Conservation (phyloP, 2,329 filamentous ascomycete species). For the Fusarium sublunatum region DNA sequence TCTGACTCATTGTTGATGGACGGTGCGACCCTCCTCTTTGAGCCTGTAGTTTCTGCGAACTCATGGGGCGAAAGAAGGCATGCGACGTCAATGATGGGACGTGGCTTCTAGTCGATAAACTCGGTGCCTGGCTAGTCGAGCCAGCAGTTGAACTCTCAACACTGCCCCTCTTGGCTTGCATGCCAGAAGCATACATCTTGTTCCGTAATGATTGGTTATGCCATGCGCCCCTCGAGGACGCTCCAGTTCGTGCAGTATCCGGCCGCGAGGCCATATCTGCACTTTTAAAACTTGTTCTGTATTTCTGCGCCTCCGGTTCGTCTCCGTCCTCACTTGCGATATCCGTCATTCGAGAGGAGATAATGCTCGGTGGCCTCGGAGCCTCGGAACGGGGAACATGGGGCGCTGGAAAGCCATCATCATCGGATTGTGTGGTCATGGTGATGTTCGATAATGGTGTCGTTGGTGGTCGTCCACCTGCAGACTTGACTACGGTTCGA, state of each 20-base stretch:
- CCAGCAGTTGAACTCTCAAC: constrained; percentile 59
- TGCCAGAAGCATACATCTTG: constrained; percentile 55
- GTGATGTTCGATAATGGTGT: constrained; percentile 30
- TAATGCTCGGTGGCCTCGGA: constrained; percentile 70
- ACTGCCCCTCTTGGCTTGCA: constrained; percentile 59
- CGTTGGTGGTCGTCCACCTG: constrained; percentile 26
- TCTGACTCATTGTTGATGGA: constrained; percentile 56
- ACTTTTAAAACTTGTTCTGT: constrained; percentile 49
- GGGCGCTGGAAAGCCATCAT: constrained; percentile 54
- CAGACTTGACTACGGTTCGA: constrained; percentile 26
- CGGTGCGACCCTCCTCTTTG: constrained; percentile 74
- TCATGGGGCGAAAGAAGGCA: constrained; percentile 97
- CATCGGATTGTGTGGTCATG: constrained; percentile 57
- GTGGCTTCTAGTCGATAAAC: constrained; percentile 82
- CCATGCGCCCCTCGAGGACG: constrained; percentile 59
- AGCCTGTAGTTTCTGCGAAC: constrained; percentile 91
- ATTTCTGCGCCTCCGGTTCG: constrained; percentile 51
- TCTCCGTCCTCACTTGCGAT: constrained; percentile 68
- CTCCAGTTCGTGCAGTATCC: constrained; percentile 64
- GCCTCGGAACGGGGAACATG: constrained; percentile 56
- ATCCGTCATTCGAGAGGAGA: constrained; percentile 78
- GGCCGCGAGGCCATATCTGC: constrained; percentile 63
- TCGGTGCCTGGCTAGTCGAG: constrained; percentile 63
- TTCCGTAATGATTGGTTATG: constrained; percentile 67
- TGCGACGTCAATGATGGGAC: constrained; percentile 89